Evolutionary conservation across 2,329 filamentous ascomycete genomes (phyloP), one percentile per base, ranked within the genome.

Genomic region (Exophiala spinifera): DNA sequence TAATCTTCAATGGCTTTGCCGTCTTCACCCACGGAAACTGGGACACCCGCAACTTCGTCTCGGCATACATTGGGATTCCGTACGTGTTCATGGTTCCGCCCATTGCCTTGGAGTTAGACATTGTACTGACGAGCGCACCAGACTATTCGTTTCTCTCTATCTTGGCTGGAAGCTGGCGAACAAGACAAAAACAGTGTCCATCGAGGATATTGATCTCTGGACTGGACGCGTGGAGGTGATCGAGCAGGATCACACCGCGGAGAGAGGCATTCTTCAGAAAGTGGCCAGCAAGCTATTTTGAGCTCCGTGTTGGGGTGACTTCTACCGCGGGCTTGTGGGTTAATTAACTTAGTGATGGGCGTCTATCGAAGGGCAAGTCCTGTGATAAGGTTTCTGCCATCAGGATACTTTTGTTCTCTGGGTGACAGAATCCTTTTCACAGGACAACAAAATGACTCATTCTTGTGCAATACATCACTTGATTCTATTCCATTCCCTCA

Each of bases 1-100:
- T 88, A 47, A 66, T 89, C 3, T 76, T 89, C 49, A 89, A 87
- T 14, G 80, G 83, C 84, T 89, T 68, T 44, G 62, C 64, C 3
- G 63, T 65, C 0, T 71, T 72, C 40, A 62, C 59, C 58, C 36
- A 37, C 2, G 43, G 68, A 1, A 67, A 63, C 40, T 65, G 74
- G 13, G 28, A 31, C 28, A 31, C 28, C 11, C 28, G 28, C 10
- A 5, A 31, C 28, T 31, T 31, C 28, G 11, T 31, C 6, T 31
- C 28, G 28, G 28, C 28, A 10, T 31, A 31, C 11, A 31, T 31
- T 31, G 28, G 28, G 28, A 7, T 31, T 31, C 28, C 28, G 28
- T 31, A 31, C 28, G 28, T 31, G 7, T 25, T 7, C 23, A 25
- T 25, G 23, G 7, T 25, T 7, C 23, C 23, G 4, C 23, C 23